Base-by-base conservation (phyloP, 176 grass and related monocot genomes). In the Microstegium vimineum region DNA sequence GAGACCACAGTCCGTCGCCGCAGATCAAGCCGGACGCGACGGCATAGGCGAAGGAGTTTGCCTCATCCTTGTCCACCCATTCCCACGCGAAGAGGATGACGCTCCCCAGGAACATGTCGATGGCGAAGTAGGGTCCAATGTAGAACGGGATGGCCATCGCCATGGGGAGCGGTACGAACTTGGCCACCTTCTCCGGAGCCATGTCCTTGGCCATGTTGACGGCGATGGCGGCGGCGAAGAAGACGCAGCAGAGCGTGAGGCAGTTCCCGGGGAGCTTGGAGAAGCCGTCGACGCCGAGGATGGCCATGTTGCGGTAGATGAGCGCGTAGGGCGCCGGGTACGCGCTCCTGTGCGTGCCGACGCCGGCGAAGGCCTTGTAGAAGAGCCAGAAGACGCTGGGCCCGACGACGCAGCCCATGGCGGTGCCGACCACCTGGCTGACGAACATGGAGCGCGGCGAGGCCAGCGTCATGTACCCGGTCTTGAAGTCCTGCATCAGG, bases 401-500 rank as follows among this genome's bases (percentile, higher is more conserved):
- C 25, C 38, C 83, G 30, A 91, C 69, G 65, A 91, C 66, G 71
- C 92, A 94, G n/a, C 92, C 92, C 77, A 94, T 89, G 40, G 75
- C 89, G 8, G 89, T 91, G 57, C 89, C 89, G 34, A 91, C 87
- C 27, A 91, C 89, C 77, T 94, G 89, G 86, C 92, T 94, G 20
- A 87, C 12, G 47, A 94, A 91, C 92, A 94, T 91, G 8, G 92
- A 89, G 49, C 56, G 47, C 5, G 89, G 92, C 12, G 86, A 94
- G 13, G 92, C 83, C 9, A 94, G 89, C 46, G 89, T 94, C 67
- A 94, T 59, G 83, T 91, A 94, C 28, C 86, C 92, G 0, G 89
- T 94, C 67, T 91, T 91, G 70, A 94, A 92, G 76, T 94, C 89
- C 56, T 92, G 89, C 87, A 92, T 94, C 62, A 94, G 85, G 67